These are phyloP conservation scores for Penicillium antarcticum DNA, from an alignment of 495 filamentous ascomycete genomes.

Conservation along the genomic window DNA sequence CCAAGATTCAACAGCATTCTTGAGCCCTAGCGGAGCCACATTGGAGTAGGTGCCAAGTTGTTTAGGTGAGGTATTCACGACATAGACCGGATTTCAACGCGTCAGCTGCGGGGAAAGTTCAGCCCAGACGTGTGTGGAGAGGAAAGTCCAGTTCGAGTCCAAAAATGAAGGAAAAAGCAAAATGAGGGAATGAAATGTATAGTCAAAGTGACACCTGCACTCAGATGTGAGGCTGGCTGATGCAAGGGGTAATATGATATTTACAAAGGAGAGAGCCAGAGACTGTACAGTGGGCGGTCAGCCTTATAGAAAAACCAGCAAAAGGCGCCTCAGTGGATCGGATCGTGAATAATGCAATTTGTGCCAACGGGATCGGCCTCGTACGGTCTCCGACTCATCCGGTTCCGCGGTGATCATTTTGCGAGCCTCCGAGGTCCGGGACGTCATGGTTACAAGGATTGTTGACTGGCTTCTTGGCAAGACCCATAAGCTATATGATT, in stretches of 20 bases:
- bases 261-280: neutral
- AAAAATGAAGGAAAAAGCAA: conserved; percentile 3
- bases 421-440: neutral
- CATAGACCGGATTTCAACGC: conserved; percentile 6
- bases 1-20: conserved; percentile 48
- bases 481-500: neutral
- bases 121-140: conserved; percentile 1
- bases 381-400: conserved; percentile 19
- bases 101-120: conserved; percentile 15
- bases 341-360: neutral
- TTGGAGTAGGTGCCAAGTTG: conserved; percentile 3
- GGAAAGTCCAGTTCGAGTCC: neutral
- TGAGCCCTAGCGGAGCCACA: conserved; percentile 26
- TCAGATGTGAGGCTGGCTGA: neutral
- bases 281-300: conserved; percentile 8
- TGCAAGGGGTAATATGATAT: conserved; percentile 8
- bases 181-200: neutral
- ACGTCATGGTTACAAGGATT: neutral
- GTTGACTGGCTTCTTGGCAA: neutral
- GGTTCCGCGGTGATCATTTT: conserved; percentile 6
- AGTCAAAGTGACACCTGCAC: too few species aligned
- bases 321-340: neutral
- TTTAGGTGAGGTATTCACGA: conserved; percentile 5
- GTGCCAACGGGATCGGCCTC: conserved; percentile 12
- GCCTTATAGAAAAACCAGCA: conserved; percentile 11